Percentiles rank a stretch among this genome's conserved stretches.
phyloP scores from a whole-genome alignment of 768 basidiomycete genomes.

The Leucocoprinus leucothites region DNA sequence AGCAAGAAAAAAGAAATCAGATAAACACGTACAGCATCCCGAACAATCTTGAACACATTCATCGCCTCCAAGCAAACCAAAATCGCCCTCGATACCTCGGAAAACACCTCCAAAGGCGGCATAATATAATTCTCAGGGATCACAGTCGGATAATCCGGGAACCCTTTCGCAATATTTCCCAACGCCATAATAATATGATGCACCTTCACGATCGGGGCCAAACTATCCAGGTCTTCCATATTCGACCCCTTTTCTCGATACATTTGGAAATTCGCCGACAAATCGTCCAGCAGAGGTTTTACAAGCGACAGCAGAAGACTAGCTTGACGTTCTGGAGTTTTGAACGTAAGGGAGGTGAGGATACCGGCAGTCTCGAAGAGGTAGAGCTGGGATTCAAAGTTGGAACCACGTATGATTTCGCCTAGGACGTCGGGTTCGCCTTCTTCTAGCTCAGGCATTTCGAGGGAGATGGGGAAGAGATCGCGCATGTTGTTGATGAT shows the following conservation, averaged over 20 bases:
- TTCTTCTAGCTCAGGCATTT: slow-evolving; percentile 75
- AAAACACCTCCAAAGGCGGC: slow-evolving; percentile 77
- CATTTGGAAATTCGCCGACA: slow-evolving; percentile 55
- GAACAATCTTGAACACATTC: slow-evolving; percentile 81
- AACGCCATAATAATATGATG: slow-evolving; percentile 95
- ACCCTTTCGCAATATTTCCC: slow-evolving; percentile 93
- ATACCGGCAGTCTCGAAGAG: slow-evolving; percentile 91
- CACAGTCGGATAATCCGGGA: slow-evolving; percentile 83
- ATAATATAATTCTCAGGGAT: slow-evolving; percentile 63
- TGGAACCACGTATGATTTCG: slow-evolving; percentile 74
- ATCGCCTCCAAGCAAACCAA: slow-evolving; percentile 84
- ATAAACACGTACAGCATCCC: slow-evolving; percentile 76
- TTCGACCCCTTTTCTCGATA: slow-evolving; percentile 43
- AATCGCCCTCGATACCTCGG: slow-evolving; percentile 82
- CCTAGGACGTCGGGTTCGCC: slow-evolving; percentile 68
- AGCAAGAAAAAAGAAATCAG: neutral
- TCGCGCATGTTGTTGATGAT: slow-evolving; percentile 78
- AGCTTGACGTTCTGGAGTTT: slow-evolving; percentile 64
- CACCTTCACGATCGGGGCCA: slow-evolving; percentile 74
- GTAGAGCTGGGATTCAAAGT: slow-evolving; percentile 90
- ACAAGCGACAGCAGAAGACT: slow-evolving; percentile 72
- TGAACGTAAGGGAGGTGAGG: slow-evolving; percentile 74
- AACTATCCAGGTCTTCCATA: slow-evolving; percentile 62
- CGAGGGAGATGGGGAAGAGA: slow-evolving; percentile 69
- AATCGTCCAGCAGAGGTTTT: slow-evolving; percentile 75